Evolutionary conservation across 116 monocot species (phyloP), one percentile per base, ranked within the genome.

Genomic region (Thalassia testudinum): DNA sequence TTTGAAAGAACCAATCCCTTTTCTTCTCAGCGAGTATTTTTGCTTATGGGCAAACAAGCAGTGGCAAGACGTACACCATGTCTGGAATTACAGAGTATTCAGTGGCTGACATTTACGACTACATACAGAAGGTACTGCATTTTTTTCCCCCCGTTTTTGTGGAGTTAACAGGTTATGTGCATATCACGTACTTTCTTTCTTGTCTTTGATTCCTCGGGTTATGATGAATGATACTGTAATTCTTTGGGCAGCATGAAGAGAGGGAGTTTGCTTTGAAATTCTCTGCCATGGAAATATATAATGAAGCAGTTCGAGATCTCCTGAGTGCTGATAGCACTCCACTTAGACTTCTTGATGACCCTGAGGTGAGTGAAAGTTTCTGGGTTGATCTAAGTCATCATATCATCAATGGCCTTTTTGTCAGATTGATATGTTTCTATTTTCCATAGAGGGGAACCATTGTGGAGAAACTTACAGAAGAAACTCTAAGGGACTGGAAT

Each of bases 41-140:
- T 70, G 99, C 99, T 1, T 99, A 99, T 43, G 99, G 99, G 26
- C 99, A 99, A 75, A 99, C 99, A 43, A 99, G 90, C 73, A 99
- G 99, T 67, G 99, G 99, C 42, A 99, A 97, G 68, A 97, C 97
- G 21, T 89, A 82, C 61, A 99, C 99, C 17, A 99, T 99, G 99
- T 72, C 58, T 47, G 99, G 90, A 78, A n/a, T 99, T 50, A 90
- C 99, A 1, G 90, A 83, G 68, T 75, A 78, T 49, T 64, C 75
- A 37, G 64, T 90, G 30, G 62, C 77, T 53, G 90, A 99, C 62
- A 82, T 99, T 34, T 99, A 85, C 58, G 86, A 86, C 26, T 86
- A 99, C 70, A 86, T 90, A 13, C n/a, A 72, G 2, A 86, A 66
- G 86, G 99, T 90, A 65, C 50, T 0, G 18, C 1, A 48, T 29